phyloP scores from a whole-genome alignment of 2,329 filamentous ascomycete species.

The Botryotinia calthae region DNA sequence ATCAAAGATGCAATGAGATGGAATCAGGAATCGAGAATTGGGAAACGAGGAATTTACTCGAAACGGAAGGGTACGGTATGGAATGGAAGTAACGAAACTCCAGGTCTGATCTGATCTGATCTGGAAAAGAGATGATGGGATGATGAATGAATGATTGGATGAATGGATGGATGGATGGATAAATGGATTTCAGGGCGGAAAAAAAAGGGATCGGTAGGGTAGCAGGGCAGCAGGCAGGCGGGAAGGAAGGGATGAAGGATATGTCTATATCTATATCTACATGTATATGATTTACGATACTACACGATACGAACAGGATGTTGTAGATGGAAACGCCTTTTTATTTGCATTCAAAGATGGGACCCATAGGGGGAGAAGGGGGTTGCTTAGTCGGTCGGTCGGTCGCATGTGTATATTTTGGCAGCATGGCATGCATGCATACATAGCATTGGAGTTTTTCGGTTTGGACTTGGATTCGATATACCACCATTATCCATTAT shows the following conservation, averaged over 20 bases:
- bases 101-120: too few relatives aligned
- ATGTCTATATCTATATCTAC: too few relatives aligned
- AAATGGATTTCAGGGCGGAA: too few relatives aligned
- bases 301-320: neutral
- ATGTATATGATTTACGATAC: neutral
- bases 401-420: neutral
- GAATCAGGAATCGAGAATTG: neutral
- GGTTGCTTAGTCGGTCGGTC: neutral
- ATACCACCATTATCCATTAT: constrained; percentile 2
- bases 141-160: too few relatives aligned
- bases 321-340: too few relatives aligned
- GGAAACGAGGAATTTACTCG: neutral
- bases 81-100: too few relatives aligned
- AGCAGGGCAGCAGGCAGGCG: neutral
- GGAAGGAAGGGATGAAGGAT: neutral
- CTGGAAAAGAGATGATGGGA: too few relatives aligned
- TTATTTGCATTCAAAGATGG: too few relatives aligned
- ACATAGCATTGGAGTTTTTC: constrained; percentile 10
- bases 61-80: neutral
- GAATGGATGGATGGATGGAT: too few relatives aligned
- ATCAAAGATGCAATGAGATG: neutral
- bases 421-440: too few relatives aligned
- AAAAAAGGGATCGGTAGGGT: neutral
- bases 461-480: neutral
- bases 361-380: neutral